Conservation (phyloP, 1,139 yeast species). For the Williopsis jadinii region DNA sequence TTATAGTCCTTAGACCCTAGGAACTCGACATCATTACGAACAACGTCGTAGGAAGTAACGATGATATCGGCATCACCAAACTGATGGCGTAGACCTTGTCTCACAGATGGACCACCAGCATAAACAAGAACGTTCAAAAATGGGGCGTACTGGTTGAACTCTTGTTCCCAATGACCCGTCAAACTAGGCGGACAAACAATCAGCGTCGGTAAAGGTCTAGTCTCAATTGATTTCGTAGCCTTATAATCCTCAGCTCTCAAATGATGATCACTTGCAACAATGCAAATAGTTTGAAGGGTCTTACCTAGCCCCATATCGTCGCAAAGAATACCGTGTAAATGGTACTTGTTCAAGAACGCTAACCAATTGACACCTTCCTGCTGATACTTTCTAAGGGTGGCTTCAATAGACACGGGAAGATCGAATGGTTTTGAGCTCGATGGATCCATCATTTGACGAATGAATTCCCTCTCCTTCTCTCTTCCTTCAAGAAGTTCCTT, state of each 20-base stretch:
- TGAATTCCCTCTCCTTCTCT: conserved; percentile 89
- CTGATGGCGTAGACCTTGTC: conserved; percentile 49
- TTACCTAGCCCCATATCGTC: conserved; percentile 99
- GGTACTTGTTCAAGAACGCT: conserved; percentile 90
- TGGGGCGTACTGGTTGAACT: conserved; percentile 84
- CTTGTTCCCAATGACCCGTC: conserved; percentile 99
- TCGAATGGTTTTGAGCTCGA: conserved; percentile 81
- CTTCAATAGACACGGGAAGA: conserved; percentile 86
- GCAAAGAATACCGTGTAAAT: conserved; percentile 92
- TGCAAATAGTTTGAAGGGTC: conserved; percentile 94
- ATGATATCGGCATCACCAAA: conserved; percentile 60
- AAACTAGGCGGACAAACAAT: conserved; percentile 95
- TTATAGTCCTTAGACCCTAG: conserved; percentile 65
- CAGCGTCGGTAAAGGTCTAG: conserved; percentile 71
- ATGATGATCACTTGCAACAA: conserved; percentile 93
- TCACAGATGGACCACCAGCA: conserved; percentile 84
- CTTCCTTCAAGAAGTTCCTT: conserved; percentile 77
- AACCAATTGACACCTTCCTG: conserved; percentile 99
- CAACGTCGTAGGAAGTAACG: conserved; percentile 93
- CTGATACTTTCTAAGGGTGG: conserved; percentile 90
- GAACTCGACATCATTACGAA: conserved; percentile 78
- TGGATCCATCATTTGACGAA: conserved; percentile 98
- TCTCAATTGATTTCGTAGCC: conserved; percentile 55
- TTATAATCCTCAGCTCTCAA: conserved; percentile 66
- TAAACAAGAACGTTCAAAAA: conserved; percentile 76